Evolutionary conservation across 106 monocot species (phyloP), one percentile per base, ranked within the genome.

Genomic region (Dendrobium officinale): DNA sequence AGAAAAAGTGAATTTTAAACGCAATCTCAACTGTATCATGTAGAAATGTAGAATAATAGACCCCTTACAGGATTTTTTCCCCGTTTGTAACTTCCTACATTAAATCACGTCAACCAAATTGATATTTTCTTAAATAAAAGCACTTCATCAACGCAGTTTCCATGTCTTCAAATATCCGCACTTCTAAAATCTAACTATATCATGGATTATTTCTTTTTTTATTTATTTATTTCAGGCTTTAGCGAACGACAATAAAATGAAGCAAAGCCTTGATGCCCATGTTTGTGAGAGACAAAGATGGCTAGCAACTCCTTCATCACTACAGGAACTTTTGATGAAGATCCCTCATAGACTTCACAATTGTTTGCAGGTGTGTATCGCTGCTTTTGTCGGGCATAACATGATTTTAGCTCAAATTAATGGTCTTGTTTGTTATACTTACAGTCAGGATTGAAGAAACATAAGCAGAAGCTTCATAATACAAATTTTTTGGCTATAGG

Each of bases 281-380:
- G 51, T 45, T 22, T 19, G 51, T 55, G 75, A 86, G 55, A 44
- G 66, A 79, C 78, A 64, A 67, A 78, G 56, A 13, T 42, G 45
- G 42, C 58, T 80, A 66, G 16, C 26, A 67, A 61, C 49, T 76
- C 79, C 85, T 41, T 56, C 54, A 78, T 56, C 74, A 80, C 82
- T 85, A 47, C 81, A 86, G 45, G 79, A 88, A 80, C 80, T 86
- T 85, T 58, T 92, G 31, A 42, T 61, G 77, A 87, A 85, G 61
- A 75, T 94, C 49, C 90, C 89, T 73, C 76, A 83, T 56, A 88
- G 79, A 54, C 68, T 97, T 85, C 94, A 97, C 80, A 87, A 84
- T 56, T 85, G 48, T 78, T 51, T 88, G 37, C 87, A 92, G 88
- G 96, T 91, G 7, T 82, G 59, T 84, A 44, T 67, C 55, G 66